Base-by-base conservation (phyloP, 345 rosid species). In the Euphorbia peplus region DNA sequence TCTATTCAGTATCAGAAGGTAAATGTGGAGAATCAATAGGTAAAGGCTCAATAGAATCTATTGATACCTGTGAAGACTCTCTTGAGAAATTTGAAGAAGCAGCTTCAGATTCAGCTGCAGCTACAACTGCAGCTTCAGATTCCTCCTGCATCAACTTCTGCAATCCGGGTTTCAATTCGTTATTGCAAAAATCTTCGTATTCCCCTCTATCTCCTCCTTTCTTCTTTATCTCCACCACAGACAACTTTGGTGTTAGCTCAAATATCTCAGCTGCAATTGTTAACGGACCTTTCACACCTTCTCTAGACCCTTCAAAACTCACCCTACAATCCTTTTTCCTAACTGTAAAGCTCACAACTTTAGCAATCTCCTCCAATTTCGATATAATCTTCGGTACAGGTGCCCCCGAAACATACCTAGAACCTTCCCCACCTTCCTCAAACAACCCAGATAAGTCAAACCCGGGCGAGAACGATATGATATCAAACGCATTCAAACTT, bases 151-250 rank as follows among this genome's bases (percentile, higher is more conserved):
- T 75, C 75, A 92, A 77, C 50, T 86, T 87, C 83, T 87, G 83
- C 67, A 90, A 68, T 35, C 87, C 91, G 5, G 95, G 97, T 82
- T 72, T 87, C 78, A 92, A 79, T 71, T 92, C 89, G 63, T 66
- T 86, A 30, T 81, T 75, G 65, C 88, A 88, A 41, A 92, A 92
- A 19, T 90, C 98, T 47, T 88, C 98, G 19, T 87, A 92, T 77
- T 92, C 97, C 63, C 80, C 87, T 77, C 41, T 85, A 39, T 90
- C 83, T 16, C 98, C 98, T 44, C 93, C 90, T 82, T 86, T 90
- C 88, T 87, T 90, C 89, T 83, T 92, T 46, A 90, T 88, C 78
- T 92, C 95, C 69, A 92, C 87, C 35, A 92, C 88, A 57, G 84
- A 91, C 81, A 92, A 80, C 46, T 76, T 66, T n/a, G 79, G 79